Base-by-base conservation (phyloP, 2,329 filamentous ascomycete genomes). In the Paecilomyces sp. region DNA sequence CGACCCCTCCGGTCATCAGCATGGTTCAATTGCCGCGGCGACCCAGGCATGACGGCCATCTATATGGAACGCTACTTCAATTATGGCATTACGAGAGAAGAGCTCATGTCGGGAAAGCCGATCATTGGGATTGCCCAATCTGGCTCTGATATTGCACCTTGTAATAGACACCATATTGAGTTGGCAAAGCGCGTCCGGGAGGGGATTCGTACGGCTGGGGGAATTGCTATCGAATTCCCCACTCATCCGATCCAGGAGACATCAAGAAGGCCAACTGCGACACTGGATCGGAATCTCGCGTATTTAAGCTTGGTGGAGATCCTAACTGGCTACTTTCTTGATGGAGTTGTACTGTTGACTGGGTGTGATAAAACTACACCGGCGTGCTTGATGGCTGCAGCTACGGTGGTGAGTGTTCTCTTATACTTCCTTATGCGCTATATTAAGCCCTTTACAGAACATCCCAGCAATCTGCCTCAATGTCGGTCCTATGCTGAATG, bases 311-410 rank as follows among this genome's bases (percentile, higher is more conserved):
- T 82, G 25, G 79, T 81, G n/a, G 80, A 82, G 66, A 66, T 82
- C 18, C 69, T 82, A 36, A 73, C 76, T 59, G 77, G 74, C 0
- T 82, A 82, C 68, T 77, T 77, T 3, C 69, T 82, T 55, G 80
- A 82, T 64, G 80, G 80, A 22, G 76, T 82, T 24, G 80, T 82
- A n/a, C 67, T 82, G 25, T 70, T 82, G 56, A 82, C 80, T 0
- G 80, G 80, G 8, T 82, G 80, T 68, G 80, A 82, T 63, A 82
- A 82, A 73, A 82, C 79, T 3, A 82, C 79, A 0, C 80, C 80
- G 12, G 80, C 79, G 11, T 77, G 74, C 56, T 68, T 82, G 54
- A 82, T 82, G 80, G 80, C 80, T 15, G 80, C 80, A 3, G 79
- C 79, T 47, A 81, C 79, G 2, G 74, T 82, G 67, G 75, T 77